A percentile compares a stretch with the other conserved stretches of the same genome.
phyloP scores from a whole-genome alignment of 2,329 filamentous ascomycete genomes.

The Chaetomiaceae sp. region DNA sequence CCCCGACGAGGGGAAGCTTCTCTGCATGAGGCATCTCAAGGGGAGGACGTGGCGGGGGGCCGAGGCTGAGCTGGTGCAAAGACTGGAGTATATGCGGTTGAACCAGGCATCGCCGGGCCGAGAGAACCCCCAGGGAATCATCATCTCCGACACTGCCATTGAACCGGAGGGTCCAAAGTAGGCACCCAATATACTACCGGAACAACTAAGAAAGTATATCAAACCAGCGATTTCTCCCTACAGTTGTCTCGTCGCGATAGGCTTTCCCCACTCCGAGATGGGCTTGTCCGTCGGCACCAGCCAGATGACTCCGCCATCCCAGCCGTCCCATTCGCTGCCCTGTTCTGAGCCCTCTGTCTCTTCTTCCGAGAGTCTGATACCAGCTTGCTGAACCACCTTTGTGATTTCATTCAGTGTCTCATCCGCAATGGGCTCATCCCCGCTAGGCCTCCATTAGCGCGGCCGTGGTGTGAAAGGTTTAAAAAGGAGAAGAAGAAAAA shows the following conservation, averaged over 20 bases:
- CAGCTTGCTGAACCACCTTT: conserved; percentile 25
- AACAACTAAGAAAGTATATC: no score
- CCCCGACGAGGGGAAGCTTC: conserved; percentile 40
- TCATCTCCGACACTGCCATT: no score
- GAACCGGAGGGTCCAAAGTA: no score
- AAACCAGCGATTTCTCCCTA: neutral
- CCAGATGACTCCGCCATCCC: conserved; percentile 32
- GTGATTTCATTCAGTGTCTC: conserved; percentile 24
- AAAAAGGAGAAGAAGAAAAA: conserved; percentile 4
- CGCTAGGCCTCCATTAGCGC: conserved; percentile 20
- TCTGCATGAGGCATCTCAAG: conserved; percentile 48
- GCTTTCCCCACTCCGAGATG: conserved; percentile 31
- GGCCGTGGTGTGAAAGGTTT: neutral
- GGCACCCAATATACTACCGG: no score
- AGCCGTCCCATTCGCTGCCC: conserved; percentile 17
- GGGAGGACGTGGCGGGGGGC: conserved; percentile 48
- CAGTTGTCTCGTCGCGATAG: conserved; percentile 29
- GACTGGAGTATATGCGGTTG: conserved; percentile 25
- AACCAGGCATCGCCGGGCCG: conserved; percentile 11
- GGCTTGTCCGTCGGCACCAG: conserved; percentile 31
- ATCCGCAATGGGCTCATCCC: conserved; percentile 26
- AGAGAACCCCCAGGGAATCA: no score
- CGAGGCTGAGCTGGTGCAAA: conserved; percentile 28
- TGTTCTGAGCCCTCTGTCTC: neutral
- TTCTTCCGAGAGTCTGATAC: conserved; percentile 17